Base-by-base conservation (phyloP, 2,329 filamentous ascomycete species). In the Ascocoryne sarcoides region DNA sequence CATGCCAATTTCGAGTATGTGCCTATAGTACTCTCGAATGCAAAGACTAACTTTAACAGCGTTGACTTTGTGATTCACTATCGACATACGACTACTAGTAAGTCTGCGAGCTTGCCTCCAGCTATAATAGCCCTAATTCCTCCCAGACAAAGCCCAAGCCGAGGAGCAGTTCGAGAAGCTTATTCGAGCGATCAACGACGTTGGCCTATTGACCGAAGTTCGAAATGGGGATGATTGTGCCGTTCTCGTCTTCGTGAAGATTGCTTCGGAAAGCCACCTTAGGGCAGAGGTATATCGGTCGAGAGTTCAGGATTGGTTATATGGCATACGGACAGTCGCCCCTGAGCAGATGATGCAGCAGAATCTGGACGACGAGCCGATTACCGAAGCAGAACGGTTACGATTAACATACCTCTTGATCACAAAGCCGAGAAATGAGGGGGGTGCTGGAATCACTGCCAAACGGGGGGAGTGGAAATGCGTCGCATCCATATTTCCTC, bases 21-120 rank as follows among this genome's bases (percentile, higher is more conserved):
- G n/a, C 20, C 16, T 19, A 14, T n/a, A 17, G 12, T 9, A 12
- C 14, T 32, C 4, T 35, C n/a, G 4, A 19, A 14, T 36, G 20
- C 32, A 14, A 39, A 40, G 37, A 40, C 43, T 50, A 15, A 46
- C 31, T 18, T 31, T 29, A 17, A 41, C 54, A 75, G 84, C 39
- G 85, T 95, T 45, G 89, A 95, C 68, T 95, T 87, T 70, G 87
- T 95, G 42, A 74, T 95, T 47, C 76, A 79, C 57, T 95, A 85
- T 64, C 71, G 80, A 43, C 81, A 90, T 56, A 73, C 79, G 18
- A 68, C 76, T 32, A 73, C 77, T 42, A 76, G 84, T 84, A 68
- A 15, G 44, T 21, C 14, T 46, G 12, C 7, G 23, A 7, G 5
- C n/a, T 14, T 15, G 17, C 23, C 18, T 10, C 33, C 37, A 45